Evolutionary conservation across 345 rosid genomes (phyloP).

Genomic region (Arabis hirsuta): DNA sequence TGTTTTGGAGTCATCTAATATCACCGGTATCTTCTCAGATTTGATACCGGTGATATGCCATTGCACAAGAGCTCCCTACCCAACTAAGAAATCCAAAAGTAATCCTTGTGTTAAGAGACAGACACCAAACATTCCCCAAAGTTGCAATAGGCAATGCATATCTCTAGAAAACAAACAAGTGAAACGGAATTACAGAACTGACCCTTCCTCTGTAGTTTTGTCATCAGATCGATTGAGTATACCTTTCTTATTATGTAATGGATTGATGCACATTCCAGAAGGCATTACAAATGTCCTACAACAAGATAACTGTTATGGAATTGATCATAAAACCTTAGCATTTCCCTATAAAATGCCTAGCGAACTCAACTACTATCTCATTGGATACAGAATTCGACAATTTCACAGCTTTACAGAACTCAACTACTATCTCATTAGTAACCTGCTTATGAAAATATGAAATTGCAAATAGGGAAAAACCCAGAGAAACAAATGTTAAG

Average conservation of each 20-base stretch:
- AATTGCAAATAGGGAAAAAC: no score
- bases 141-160: not conserved
- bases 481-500: constrained; percentile 44
- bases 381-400: not conserved
- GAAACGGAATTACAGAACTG: constrained; percentile 32
- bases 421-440: no score
- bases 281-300: constrained; percentile 99
- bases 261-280: constrained; percentile 90
- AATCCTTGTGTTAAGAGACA: not conserved
- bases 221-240: constrained; percentile 64
- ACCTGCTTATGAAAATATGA: no score
- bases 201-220: constrained; percentile 72
- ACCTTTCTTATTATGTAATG: constrained; percentile 81
- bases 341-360: not conserved
- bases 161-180: no score
- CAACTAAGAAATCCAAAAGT: constrained; percentile 56
- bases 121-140: not conserved
- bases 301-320: no score
- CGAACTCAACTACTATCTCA: not conserved
- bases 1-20: constrained; percentile 76
- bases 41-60: no score
- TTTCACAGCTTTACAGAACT: no score
- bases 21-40: constrained; percentile 88
- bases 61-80: constrained; percentile 70
- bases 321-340: constrained; percentile 11